phyloP scores from a whole-genome alignment of 257 asterid species.

The Solanum sejunctum region DNA sequence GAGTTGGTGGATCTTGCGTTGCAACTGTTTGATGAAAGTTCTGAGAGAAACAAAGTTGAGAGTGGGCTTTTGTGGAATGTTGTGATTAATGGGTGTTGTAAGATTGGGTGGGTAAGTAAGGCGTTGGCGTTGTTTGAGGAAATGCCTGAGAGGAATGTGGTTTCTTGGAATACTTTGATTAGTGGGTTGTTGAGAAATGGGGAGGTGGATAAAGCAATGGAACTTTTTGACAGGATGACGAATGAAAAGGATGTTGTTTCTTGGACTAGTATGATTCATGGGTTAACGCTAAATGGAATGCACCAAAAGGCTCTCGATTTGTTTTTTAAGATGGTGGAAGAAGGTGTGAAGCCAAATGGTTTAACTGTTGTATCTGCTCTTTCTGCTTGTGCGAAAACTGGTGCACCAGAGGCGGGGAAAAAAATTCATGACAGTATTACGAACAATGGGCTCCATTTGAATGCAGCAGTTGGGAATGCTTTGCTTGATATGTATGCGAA shows the following conservation, averaged over 20 bases:
- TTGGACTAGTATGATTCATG: slow-evolving; percentile 28
- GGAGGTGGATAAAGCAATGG: slow-evolving; percentile 17
- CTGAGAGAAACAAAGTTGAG: slow-evolving; percentile 21
- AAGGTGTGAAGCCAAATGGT: slow-evolving; percentile 21
- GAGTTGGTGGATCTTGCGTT: slow-evolving; percentile 11
- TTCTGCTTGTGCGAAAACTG: slow-evolving; percentile 24
- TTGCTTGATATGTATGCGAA: slow-evolving; percentile 35
- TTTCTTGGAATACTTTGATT: slow-evolving; percentile 35
- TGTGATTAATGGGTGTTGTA: slow-evolving; percentile 29
- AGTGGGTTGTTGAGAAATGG: slow-evolving; percentile 29
- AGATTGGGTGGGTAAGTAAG: slow-evolving; percentile 18
- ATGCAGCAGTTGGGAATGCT: slow-evolving; percentile 19
- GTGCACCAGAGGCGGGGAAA: slow-evolving; percentile 23
- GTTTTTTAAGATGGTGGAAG: slow-evolving; percentile 21
- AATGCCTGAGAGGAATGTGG: slow-evolving; percentile 29
- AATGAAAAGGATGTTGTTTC: slow-evolving; percentile 30
- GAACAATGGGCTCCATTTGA: slow-evolving; percentile 8
- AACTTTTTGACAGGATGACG: slow-evolving; percentile 20
- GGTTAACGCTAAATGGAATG: slow-evolving; percentile 20
- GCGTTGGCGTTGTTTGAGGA: slow-evolving; percentile 25
- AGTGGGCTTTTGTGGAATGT: slow-evolving; percentile 35
- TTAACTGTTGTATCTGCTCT: slow-evolving; percentile 22
- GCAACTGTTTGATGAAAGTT: slow-evolving; percentile 33
- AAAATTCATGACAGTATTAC: slow-evolving; percentile 6
- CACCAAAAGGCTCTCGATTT: slow-evolving; percentile 17